A percentile compares a stretch with the other conserved stretches of the same genome.
Evolutionary conservation across 768 basidiomycete species (phyloP).

Genomic region (Serendipita sp.): DNA sequence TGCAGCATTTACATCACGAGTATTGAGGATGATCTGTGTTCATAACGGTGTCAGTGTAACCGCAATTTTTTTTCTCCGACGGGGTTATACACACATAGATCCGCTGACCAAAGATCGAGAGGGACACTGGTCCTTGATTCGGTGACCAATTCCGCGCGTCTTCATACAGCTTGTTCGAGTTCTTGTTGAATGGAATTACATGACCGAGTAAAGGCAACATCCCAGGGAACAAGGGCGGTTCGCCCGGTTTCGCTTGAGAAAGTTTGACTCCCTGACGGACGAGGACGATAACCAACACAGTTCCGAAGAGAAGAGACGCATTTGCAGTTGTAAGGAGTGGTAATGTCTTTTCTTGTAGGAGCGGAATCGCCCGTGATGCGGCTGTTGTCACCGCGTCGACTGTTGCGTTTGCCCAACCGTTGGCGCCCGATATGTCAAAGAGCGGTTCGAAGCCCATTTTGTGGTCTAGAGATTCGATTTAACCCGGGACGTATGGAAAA

Average conservation of each 20-base stretch:
- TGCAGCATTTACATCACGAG: not conserved
- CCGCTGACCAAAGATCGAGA: not conserved
- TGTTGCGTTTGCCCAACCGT: too few species aligned
- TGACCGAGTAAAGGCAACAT: not conserved
- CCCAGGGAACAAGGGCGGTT: not conserved
- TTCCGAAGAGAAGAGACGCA: not conserved
- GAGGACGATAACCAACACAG: not conserved
- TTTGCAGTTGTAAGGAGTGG: not conserved
- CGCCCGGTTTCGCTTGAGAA: not conserved
- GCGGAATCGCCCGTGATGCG: too few species aligned
- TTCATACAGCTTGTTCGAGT: not conserved
- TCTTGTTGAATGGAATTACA: not conserved
- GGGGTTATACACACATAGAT: too few species aligned
- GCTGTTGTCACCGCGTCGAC: too few species aligned
- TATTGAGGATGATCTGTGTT: not conserved
- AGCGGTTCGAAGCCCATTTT: too few species aligned
- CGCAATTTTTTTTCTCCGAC: not conserved
- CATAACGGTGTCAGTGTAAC: not conserved
- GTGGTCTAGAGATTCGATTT: too few species aligned
- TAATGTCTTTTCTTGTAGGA: too few species aligned
- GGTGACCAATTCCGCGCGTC: not conserved
- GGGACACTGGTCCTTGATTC: not conserved
- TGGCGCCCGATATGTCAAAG: too few species aligned
- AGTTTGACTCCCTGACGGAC: not conserved
- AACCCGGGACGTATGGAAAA: too few species aligned